Percentiles rank a stretch among this genome's conserved stretches.
Conservation (phyloP, 2,329 filamentous ascomycete genomes). For the Neopestalotiopsis sp. region DNA sequence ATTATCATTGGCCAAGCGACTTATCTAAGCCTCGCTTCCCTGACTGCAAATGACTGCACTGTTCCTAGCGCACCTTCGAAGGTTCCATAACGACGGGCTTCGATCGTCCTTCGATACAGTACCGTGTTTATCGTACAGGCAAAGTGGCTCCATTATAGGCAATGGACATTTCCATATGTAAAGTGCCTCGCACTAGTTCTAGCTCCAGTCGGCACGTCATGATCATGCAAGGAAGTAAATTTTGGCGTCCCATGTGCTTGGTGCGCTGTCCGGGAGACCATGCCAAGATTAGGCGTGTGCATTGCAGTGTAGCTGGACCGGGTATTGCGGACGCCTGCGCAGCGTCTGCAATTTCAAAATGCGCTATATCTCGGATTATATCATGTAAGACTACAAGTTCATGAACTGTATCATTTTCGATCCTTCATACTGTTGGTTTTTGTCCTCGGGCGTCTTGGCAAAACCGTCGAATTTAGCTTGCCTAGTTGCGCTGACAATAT, state of each 20-base stretch:
- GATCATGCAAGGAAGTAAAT: neutral
- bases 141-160: too few relatives aligned
- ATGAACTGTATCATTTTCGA: neutral
- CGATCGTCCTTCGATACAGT: neutral
- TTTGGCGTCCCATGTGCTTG: neutral
- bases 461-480: neutral
- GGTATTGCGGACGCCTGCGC: neutral
- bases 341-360: neutral
- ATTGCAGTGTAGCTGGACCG: neutral
- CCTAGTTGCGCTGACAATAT: neutral
- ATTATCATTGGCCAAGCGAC: neutral
- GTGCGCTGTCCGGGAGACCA: neutral
- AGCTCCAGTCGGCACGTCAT: neutral
- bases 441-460: neutral
- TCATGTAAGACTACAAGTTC: neutral
- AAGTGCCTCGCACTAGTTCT: neutral
- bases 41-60: neutral
- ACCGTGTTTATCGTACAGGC: too few relatives aligned
- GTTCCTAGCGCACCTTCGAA: neutral
- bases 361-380: neutral
- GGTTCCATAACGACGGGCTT: neutral
- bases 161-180: neutral
- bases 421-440: neutral
- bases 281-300: neutral
- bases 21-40: neutral